Base-by-base conservation (phyloP, 768 basidiomycete species). In the Trametes maxima region DNA sequence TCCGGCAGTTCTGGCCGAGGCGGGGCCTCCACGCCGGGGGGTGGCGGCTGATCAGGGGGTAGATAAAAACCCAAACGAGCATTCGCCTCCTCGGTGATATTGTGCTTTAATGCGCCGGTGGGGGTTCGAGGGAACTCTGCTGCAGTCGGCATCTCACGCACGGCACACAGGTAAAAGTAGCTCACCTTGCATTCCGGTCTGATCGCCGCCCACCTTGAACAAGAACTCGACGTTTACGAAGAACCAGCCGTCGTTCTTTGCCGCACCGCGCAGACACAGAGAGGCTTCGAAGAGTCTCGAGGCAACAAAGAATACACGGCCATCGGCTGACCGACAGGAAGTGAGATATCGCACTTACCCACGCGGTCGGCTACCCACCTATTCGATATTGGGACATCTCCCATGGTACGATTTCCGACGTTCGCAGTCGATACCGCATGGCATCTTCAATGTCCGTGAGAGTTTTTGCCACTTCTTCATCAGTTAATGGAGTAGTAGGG, bases 221-320 rank as follows among this genome's bases (percentile, higher is more conserved):
- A 88, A 76, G 68, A 94, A 93, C 67, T 89, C 86, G 0, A 89
- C 87, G 59, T 84, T 76, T 21, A 91, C 87, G 64, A 93, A 88
- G 73, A 95, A 95, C 94, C 94, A 97, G 1, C 88, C 86, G 62
- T 92, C 90, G 47, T 82, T 78, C 62, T 78, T 76, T 61, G 85
- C 81, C 19, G 84, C 87, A 21, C 92, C 93, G 55, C 82, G 82
- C 56, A 94, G 79, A 66, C 85, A 93, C 28, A 94, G 73, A 2
- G 89, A 88, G 7, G 84, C 82, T 69, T 88, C 85, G 70, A 94
- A 95, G 25, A 91, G 77, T 33, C 85, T 83, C 1, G 83, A 85
- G 2, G 87, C 88, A 24, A 78, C 84, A 72, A 94, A 97, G 70
- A 82, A 83, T 21, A 84, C 93, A 59, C 92, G 87, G 12, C 95